Conservation (phyloP, 345 rosid species). For the Melaleuca alternifolia region DNA sequence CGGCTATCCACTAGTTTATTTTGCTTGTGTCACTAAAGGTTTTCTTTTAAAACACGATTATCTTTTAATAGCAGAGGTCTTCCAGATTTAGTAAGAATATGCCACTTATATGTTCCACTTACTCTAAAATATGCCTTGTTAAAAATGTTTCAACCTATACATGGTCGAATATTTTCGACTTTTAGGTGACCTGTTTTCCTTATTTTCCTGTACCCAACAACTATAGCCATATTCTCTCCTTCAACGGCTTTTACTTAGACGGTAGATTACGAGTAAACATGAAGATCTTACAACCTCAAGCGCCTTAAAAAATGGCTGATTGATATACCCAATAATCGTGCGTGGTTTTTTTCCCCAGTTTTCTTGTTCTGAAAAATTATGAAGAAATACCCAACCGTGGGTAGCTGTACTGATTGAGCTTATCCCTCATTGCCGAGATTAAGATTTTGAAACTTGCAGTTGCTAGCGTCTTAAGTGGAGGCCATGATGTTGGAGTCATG, state of each 20-base stretch:
- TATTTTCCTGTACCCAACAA: background rate
- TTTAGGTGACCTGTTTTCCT: background rate
- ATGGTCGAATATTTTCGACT: background rate
- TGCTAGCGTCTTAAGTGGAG: no score
- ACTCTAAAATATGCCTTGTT: background rate
- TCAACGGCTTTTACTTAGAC: background rate
- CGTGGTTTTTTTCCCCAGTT: background rate
- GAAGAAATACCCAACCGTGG: no score
- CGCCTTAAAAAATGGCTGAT: background rate
- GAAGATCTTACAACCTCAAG: background rate
- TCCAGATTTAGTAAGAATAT: background rate
- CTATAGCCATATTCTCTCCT: background rate
- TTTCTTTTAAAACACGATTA: background rate
- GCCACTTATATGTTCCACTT: background rate
- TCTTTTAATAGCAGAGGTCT: background rate
- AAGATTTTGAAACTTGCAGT: no score
- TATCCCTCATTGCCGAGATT: no score
- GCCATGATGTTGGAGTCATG: no score
- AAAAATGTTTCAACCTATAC: background rate
- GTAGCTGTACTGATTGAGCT: no score
- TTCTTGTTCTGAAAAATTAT: background rate
- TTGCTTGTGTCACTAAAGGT: background rate
- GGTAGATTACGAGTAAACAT: background rate
- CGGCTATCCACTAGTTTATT: background rate
- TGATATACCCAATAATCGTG: background rate